Conservation (phyloP, 2,329 filamentous ascomycete species). For the Fusarium buxicola region DNA sequence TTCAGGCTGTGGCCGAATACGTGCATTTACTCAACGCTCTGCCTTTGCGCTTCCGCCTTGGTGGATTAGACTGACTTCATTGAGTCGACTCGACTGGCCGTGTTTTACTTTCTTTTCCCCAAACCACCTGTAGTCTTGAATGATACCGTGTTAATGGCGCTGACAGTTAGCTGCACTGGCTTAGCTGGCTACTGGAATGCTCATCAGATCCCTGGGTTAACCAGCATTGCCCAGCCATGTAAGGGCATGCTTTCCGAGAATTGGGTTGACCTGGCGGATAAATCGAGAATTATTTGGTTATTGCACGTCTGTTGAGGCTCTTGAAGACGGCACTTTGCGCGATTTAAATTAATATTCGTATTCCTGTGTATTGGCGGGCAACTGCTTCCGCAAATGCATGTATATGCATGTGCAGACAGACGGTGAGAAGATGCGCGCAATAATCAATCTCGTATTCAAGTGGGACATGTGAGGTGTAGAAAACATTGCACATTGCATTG, state of each 20-base stretch:
- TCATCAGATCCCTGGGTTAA: neutral
- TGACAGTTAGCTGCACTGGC: too few species aligned
- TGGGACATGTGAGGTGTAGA: neutral
- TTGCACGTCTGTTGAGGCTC: too few species aligned
- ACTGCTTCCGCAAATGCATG: conserved; percentile 2
- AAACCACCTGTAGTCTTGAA: too few species aligned
- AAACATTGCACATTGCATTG: neutral
- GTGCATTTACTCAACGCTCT: too few species aligned
- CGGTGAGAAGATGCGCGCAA: neutral
- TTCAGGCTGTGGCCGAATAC: too few species aligned
- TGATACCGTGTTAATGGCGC: too few species aligned
- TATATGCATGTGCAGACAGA: neutral
- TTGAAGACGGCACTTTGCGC: conserved; percentile 1
- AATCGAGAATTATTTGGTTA: neutral
- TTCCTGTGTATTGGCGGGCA: conserved; percentile 6
- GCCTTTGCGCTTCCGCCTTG: too few species aligned
- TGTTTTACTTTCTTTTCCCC: too few species aligned
- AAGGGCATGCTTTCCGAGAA: neutral
- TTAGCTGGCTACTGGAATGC: neutral
- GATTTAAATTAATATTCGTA: conserved; percentile 14
- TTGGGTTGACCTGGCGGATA: neutral
- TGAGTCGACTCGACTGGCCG: too few species aligned
- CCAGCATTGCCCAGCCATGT: neutral
- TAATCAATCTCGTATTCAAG: conserved; percentile 12
- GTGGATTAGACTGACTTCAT: too few species aligned